A percentile compares a stretch with the other conserved stretches of the same genome.
These are phyloP conservation scores for Tylopilus cervinicoccineus DNA, from an alignment of 768 basidiomycete species.

Conservation along the genomic window DNA sequence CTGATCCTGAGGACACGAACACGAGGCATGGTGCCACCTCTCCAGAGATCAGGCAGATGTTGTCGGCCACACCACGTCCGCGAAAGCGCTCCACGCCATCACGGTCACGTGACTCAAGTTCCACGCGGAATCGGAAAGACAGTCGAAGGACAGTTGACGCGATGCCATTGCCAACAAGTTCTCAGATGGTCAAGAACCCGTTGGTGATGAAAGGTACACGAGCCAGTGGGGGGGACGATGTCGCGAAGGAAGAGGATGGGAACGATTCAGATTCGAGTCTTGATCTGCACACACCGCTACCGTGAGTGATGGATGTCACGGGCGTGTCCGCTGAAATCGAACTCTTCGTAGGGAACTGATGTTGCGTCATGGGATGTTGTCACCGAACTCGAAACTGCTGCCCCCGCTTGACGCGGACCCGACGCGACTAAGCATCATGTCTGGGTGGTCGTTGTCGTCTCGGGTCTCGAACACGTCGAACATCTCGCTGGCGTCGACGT, in stretches of 20 bases:
- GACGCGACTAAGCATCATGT: slow-evolving; percentile 26
- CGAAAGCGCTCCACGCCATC: slow-evolving; percentile 24
- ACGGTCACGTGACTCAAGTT: slow-evolving; percentile 23
- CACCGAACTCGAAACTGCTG: slow-evolving; percentile 60
- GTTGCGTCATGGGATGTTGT: slow-evolving; percentile 62
- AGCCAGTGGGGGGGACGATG: slow-evolving; percentile 2
- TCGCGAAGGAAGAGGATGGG: slow-evolving; percentile 28
- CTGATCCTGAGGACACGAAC: slow-evolving; percentile 4
- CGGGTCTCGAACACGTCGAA: slow-evolving; percentile 25
- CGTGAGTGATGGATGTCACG: slow-evolving; percentile 42
- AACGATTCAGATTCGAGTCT: slow-evolving; percentile 60
- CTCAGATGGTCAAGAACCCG: background rate
- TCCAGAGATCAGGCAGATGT: slow-evolving; percentile 40
- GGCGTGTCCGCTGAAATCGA: background rate
- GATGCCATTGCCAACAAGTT: slow-evolving; percentile 10
- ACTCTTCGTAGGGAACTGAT: slow-evolving; percentile 49
- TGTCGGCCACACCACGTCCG: slow-evolving; percentile 37
- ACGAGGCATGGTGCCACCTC: slow-evolving; percentile 22
- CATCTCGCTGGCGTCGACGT: slow-evolving; percentile 21
- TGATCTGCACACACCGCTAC: slow-evolving; percentile 65
- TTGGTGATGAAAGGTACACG: background rate
- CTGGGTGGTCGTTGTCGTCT: slow-evolving; percentile 23
- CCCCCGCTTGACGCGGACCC: slow-evolving; percentile 24
- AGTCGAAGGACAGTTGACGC: slow-evolving; percentile 8
- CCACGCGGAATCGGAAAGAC: slow-evolving; percentile 13